Percentiles rank a stretch among this genome's conserved stretches.
phyloP scores from a whole-genome alignment of 148 eudicot species.

The Silene conica region DNA sequence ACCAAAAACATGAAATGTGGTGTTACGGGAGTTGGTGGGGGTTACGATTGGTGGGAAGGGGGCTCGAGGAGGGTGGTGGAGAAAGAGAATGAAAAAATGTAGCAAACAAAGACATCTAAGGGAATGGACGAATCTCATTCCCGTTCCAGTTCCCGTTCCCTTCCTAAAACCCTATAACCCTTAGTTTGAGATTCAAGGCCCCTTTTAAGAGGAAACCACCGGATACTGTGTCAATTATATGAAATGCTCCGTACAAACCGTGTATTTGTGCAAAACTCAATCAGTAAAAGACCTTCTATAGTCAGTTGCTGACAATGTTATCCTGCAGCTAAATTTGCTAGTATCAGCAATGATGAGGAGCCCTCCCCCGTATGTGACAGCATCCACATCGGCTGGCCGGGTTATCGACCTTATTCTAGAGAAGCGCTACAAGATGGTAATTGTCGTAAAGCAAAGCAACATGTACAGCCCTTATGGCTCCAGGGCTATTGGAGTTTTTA shows the following conservation, averaged over 20 bases:
- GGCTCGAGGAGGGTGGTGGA: no score
- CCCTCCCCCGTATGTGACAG: slow-evolving; percentile 54
- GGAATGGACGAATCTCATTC: no score
- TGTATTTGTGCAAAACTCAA: neutral
- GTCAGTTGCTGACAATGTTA: neutral
- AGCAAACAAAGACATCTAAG: no score
- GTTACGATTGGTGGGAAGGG: no score
- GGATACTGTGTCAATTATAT: no score
- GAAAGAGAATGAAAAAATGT: no score
- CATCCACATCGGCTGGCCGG: slow-evolving; percentile 50
- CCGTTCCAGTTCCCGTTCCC: no score
- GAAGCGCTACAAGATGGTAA: slow-evolving; percentile 54
- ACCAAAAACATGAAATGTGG: no score
- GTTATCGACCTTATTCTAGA: slow-evolving; percentile 55
- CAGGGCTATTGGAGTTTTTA: slow-evolving; percentile 58
- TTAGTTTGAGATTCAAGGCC: neutral
- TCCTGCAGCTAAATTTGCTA: slow-evolving; percentile 49
- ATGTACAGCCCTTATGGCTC: slow-evolving; percentile 36
- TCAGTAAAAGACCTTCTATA: neutral
- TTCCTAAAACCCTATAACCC: no score
- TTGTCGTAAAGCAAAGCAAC: slow-evolving; percentile 38
- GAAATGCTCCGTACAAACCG: neutral
- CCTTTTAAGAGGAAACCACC: neutral
- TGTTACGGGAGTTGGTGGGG: no score
- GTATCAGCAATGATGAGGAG: slow-evolving; percentile 55